phyloP scores from a whole-genome alignment of 2,329 filamentous ascomycete species.

The Mariannaea sp. region DNA sequence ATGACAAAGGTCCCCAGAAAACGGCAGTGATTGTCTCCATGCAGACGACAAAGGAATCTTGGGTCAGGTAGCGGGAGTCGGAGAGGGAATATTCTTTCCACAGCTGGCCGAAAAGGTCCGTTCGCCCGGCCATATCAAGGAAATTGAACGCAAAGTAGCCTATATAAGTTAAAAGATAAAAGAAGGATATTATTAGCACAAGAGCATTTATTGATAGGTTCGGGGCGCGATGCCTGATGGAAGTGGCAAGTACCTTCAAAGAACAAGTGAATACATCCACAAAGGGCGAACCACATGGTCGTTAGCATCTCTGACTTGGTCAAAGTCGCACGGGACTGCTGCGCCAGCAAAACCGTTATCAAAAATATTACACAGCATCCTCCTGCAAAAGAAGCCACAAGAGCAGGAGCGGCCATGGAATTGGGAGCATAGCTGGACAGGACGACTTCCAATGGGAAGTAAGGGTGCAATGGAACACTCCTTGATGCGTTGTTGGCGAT shows the following conservation, averaged over 20 bases:
- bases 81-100: conserved; percentile 65
- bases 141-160: conserved; percentile 56
- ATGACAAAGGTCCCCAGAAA: conserved; percentile 59
- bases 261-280: conserved; percentile 56
- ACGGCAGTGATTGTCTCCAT: conserved; percentile 61
- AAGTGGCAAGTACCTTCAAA: conserved; percentile 45
- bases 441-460: conserved; percentile 68
- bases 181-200: too few relatives aligned
- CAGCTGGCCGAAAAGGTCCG: conserved; percentile 55
- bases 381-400: conserved; percentile 64
- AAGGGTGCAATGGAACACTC: conserved; percentile 59
- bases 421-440: conserved; percentile 71
- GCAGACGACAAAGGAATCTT: conserved; percentile 58
- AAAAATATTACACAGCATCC: conserved; percentile 63
- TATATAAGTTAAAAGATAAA: too few relatives aligned
- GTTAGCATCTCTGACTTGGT: conserved; percentile 59
- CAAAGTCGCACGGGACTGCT: conserved; percentile 57
- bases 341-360: conserved; percentile 58
- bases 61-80: conserved; percentile 60
- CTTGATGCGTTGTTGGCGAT: conserved; percentile 17
- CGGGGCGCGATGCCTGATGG: background rate
- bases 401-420: conserved; percentile 59
- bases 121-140: conserved; percentile 45
- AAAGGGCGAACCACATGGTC: conserved; percentile 78
- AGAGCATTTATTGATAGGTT: background rate